phyloP scores from a whole-genome alignment of 257 asterid species.

The Cynanchum wilfordii region DNA sequence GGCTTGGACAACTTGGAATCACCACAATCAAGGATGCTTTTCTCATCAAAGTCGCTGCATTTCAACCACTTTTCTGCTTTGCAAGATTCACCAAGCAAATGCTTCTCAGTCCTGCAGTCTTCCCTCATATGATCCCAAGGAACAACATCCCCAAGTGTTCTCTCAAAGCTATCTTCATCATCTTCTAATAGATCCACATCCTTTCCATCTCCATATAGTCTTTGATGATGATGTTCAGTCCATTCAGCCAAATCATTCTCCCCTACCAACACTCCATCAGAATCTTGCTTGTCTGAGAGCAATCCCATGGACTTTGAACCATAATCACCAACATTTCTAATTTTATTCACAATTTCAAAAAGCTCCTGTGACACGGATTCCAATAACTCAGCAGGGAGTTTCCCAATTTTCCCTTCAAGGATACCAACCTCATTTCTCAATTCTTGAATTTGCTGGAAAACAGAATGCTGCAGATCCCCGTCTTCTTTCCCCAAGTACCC shows the following conservation, averaged over 20 bases:
- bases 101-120: slow-evolving; percentile 57
- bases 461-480: slow-evolving; percentile 55
- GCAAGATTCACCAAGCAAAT: slow-evolving; percentile 66
- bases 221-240: slow-evolving; percentile 73
- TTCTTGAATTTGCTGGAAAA: slow-evolving; percentile 77
- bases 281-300: slow-evolving; percentile 64
- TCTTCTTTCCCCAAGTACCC: slow-evolving; percentile 58
- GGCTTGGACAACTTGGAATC: slow-evolving; percentile 37
- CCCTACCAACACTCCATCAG: slow-evolving; percentile 81
- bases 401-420: slow-evolving; percentile 76
- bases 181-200: slow-evolving; percentile 84
- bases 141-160: slow-evolving; percentile 97
- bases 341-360: slow-evolving; percentile 57
- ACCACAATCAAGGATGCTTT: slow-evolving; percentile 55
- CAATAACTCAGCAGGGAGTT: slow-evolving; percentile 49
- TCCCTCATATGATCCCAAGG: slow-evolving; percentile 88
- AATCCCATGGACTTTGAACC: slow-evolving; percentile 59
- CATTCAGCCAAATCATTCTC: slow-evolving; percentile 95
- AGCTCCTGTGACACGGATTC: slow-evolving; percentile 72
- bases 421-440: slow-evolving; percentile 69
- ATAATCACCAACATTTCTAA: slow-evolving; percentile 66
- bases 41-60: slow-evolving; percentile 69
- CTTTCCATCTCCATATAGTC: slow-evolving; percentile 47
- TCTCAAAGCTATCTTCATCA: slow-evolving; percentile 92
- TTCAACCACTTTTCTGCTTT: slow-evolving; percentile 85